Conservation (phyloP, 2,329 filamentous ascomycete species). For the Penicillium sp. region DNA sequence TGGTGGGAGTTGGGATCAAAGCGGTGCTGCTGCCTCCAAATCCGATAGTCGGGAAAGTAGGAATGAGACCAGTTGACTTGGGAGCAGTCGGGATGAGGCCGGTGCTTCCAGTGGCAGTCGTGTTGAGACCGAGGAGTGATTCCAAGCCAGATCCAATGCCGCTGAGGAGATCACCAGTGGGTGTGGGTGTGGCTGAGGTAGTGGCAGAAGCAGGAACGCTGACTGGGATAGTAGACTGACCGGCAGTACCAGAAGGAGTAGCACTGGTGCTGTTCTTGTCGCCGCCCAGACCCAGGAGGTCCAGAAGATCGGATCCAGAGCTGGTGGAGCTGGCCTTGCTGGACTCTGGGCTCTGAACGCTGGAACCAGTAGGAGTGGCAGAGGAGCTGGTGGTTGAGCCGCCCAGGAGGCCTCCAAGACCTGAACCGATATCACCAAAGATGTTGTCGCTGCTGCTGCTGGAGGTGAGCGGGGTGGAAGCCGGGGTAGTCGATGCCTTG, state of each 20-base stretch:
- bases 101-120: conserved; percentile 19
- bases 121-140: conserved; percentile 13
- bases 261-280: conserved; percentile 6
- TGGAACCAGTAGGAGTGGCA: conserved; percentile 1
- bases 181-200: conserved; percentile 3
- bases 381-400: conserved; percentile 3
- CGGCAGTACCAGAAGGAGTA: background rate
- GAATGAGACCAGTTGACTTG: conserved; percentile 15
- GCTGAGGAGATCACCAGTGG: conserved; percentile 10
- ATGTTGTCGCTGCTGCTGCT: conserved; percentile 6
- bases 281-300: conserved; percentile 4
- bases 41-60: background rate
- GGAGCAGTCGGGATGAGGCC: conserved; percentile 18
- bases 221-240: conserved; percentile 26
- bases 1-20: conserved; percentile 14
- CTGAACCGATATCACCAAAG: conserved; percentile 8
- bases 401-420: background rate
- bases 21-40: conserved; percentile 6
- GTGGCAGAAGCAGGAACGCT: conserved; percentile 27
- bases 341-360: background rate
- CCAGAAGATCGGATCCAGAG: conserved; percentile 5
- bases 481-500: background rate
- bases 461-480: background rate
- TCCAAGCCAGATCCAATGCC: conserved; percentile 12
- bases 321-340: background rate